Percentiles rank a stretch among this genome's conserved stretches.
Evolutionary conservation across 1,284 basidiomycete genomes (phyloP).

Genomic region (Ustilago shanxiensis): DNA sequence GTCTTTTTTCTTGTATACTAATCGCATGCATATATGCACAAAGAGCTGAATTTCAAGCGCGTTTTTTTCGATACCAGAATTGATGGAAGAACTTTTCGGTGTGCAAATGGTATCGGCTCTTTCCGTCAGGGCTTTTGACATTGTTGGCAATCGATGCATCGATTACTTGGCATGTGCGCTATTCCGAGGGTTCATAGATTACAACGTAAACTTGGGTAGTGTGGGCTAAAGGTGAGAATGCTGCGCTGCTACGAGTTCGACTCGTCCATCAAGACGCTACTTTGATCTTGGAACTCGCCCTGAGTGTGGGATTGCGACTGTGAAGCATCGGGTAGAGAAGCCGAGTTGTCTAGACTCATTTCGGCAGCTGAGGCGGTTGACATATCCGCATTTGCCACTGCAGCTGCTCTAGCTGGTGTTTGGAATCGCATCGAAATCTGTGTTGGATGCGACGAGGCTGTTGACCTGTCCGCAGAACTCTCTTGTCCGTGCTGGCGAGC

Average conservation of each 20-base stretch:
- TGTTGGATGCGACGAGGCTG: constrained; percentile 14
- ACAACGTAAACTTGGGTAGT: background rate
- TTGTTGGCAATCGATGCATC: background rate
- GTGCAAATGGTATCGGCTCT: constrained; percentile 11
- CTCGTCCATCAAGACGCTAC: constrained; percentile 46
- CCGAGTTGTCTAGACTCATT: constrained; percentile 45
- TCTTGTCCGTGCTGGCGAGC: background rate
- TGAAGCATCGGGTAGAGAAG: background rate
- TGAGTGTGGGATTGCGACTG: constrained; percentile 6
- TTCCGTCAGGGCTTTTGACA: background rate
- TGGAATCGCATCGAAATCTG: background rate
- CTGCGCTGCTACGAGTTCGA: constrained; percentile 19
- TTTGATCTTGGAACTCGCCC: constrained; percentile 14
- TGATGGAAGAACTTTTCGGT: background rate
- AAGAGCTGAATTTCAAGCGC: background rate
- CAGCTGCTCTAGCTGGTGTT: background rate
- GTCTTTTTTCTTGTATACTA: background rate
- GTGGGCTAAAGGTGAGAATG: background rate
- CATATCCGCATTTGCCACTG: constrained; percentile 3
- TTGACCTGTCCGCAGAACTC: constrained; percentile 2
- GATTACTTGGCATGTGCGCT: background rate
- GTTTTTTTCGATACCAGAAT: background rate
- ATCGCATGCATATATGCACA: constrained; percentile 6
- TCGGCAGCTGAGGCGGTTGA: constrained; percentile 23
- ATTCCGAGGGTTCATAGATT: background rate